Base-by-base conservation (phyloP, 2,329 filamentous ascomycete genomes). In the Hymenoscyphus fraxineus region DNA sequence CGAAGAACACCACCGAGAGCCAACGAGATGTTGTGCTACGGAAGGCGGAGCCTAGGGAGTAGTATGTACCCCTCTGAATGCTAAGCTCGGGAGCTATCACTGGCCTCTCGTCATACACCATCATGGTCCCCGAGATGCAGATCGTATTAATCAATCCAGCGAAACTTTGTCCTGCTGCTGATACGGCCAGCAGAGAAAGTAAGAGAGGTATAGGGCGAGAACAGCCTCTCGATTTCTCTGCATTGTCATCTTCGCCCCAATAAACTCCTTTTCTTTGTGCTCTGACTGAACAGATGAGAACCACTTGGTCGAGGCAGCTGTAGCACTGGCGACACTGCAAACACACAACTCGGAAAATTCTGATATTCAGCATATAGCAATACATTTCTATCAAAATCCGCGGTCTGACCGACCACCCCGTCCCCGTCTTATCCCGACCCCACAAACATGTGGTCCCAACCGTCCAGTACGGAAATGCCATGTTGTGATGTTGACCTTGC, bases 401-500 rank as follows among this genome's bases (percentile, higher is more conserved):
- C 44, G 44, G 44, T 22, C 44, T 22, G 22, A 7, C n/a, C 15
- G 57, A 12, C 27, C 27, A 27, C 27, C 22, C 22, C 22, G 3
- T 15, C 59, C 59, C 67, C 67, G 67, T 68, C 65, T 62, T 68
- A 62, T 63, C 61, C 65, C 65, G 65, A 66, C 64, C 60, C 64
- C 65, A 65, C 64, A 38, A 27, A 31, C 27, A n/a, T 27, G 31
- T 32, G 19, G 22, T 57, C 32, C 27, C 16, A 15, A 22, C 54
- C 12, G 22, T 22, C 44, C 44, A 51, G 44, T 51, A 27, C 44
- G 22, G 44, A 51, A 51, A 22, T 19, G 44, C 44, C 44, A 51
- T 51, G 44, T 51, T n/a, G 44, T 51, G 44, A 51, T 27, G 22
- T 51, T 16, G 44, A 22, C 44, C 44, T 47, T 47, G 44, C 44